Conservation (phyloP, 345 rosid species). For the Acer campestre region DNA sequence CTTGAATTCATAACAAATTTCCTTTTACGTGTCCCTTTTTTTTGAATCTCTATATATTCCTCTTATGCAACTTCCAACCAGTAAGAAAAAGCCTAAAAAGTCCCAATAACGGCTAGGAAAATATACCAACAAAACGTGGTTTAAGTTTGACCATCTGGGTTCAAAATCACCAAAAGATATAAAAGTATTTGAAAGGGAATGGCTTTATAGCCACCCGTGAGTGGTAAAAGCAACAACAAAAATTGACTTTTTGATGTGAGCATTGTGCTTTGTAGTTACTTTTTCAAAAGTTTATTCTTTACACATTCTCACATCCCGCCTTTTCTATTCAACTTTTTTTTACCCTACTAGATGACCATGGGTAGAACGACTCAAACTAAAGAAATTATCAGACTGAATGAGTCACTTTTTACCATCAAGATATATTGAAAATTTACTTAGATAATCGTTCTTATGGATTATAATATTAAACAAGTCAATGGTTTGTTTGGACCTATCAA, state of each 20-base stretch:
- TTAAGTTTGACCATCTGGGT: conserved; percentile 1
- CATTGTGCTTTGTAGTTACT: not conserved
- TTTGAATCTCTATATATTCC: not conserved
- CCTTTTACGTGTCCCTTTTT: too few relatives aligned
- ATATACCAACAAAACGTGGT: not conserved
- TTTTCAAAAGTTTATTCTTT: not conserved
- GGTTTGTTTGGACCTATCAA: too few relatives aligned
- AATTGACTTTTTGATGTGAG: not conserved
- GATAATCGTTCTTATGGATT: too few relatives aligned
- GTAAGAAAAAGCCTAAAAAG: not conserved
- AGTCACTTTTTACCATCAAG: too few relatives aligned
- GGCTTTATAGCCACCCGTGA: not conserved
- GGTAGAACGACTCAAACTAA: too few relatives aligned
- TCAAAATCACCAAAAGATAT: too few relatives aligned
- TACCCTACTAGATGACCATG: too few relatives aligned
- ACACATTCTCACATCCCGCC: conserved; percentile 6
- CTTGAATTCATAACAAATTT: too few relatives aligned
- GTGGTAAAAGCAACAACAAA: not conserved
- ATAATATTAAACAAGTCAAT: too few relatives aligned
- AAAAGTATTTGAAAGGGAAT: not conserved
- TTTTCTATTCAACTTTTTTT: conserved; percentile 12
- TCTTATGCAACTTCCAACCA: not conserved
- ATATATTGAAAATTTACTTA: too few relatives aligned
- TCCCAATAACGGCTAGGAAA: conserved; percentile 15
- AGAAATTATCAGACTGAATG: too few relatives aligned